Base-by-base conservation (phyloP, 495 filamentous ascomycete species). In the Talaromyces trachyspermus region DNA sequence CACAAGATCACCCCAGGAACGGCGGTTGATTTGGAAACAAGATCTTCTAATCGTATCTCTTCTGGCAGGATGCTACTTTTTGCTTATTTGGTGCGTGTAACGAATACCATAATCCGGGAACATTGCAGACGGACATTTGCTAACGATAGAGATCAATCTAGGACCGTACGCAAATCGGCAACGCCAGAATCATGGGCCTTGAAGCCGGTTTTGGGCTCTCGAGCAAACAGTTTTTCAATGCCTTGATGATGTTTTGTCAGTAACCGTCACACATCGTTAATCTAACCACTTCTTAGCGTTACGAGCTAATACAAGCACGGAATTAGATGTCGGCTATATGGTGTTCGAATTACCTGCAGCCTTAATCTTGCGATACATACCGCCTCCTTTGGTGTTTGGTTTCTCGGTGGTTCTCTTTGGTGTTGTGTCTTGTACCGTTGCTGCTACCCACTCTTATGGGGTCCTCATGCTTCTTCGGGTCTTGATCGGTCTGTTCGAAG, bases 351-450 rank as follows among this genome's bases (percentile, higher is more conserved):
- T 30, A 30, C 27, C 27, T 30, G 27, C 27, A 6, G 70, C 66
- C 48, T 51, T 70, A 49, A 56, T 67, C 42, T 53, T 70, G 24
- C 46, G 55, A 19, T 50, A 50, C 18, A 46, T 53, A 27, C 52
- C 49, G 10, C 64, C 62, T 15, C 62, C 59, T 0, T 40, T 59
- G n/a, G 69, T 62, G 43, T 52, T 70, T 5, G 54, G 56, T 12
- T 37, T 41, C 5, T 58, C 64, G 29, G 63, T 62, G 57, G 46
- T 63, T 11, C 27, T 68, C 12, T 70, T 63, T 59, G 65, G 65
- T 26, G 43, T 45, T 18, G 56, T 47, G 7, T 51, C 55, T 4
- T 38, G 51, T 45, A 44, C 53, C 19, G 68, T 71, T 61, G 53
- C 62, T 14, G 49, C 62, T 18, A 64, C 71, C 8, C 38, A 62